Conservation (phyloP, 768 basidiomycete genomes). For the Dioszegia crocea region DNA sequence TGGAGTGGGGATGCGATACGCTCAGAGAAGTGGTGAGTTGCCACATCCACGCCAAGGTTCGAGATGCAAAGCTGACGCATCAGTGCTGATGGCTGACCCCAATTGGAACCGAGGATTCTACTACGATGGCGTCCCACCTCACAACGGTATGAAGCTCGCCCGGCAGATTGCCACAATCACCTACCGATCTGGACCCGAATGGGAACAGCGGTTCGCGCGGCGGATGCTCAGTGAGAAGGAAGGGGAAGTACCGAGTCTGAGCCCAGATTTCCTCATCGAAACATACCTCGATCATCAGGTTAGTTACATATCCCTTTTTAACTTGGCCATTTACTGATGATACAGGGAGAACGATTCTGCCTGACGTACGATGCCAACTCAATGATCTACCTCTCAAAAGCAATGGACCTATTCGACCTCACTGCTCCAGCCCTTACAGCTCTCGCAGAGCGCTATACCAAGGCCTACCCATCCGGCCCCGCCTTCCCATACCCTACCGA, state of each 20-base stretch:
- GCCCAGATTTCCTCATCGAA: constrained; percentile 97
- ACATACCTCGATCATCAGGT: constrained; percentile 93
- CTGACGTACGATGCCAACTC: constrained; percentile 99
- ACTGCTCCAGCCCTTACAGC: constrained; percentile 67
- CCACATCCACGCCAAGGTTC: not conserved
- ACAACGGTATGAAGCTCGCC: constrained; percentile 97
- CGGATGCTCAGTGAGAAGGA: constrained; percentile 48
- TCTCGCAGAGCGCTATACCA: constrained; percentile 53
- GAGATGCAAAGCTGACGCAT: constrained; percentile 3
- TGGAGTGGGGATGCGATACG: constrained; percentile 91
- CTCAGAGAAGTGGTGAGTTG: constrained; percentile 88
- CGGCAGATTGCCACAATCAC: constrained; percentile 99
- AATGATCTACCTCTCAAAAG: constrained; percentile 96
- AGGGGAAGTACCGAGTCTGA: constrained; percentile 63
- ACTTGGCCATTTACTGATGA: not conserved
- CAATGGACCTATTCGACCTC: constrained; percentile 99
- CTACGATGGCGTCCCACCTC: constrained; percentile 89
- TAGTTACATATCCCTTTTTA: constrained; percentile 13
- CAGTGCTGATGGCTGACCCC: constrained; percentile 98
- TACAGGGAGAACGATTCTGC: constrained; percentile 90
- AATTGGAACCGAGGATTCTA: constrained; percentile 99
- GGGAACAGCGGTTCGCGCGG: constrained; percentile 96
- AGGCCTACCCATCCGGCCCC: constrained; percentile 31
- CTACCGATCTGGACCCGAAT: constrained; percentile 97
- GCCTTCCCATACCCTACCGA: constrained; percentile 46